Evolutionary conservation across 176 grass and related monocot species (phyloP), one percentile per base, ranked within the genome.

Genomic region (Dactylis glomerata): DNA sequence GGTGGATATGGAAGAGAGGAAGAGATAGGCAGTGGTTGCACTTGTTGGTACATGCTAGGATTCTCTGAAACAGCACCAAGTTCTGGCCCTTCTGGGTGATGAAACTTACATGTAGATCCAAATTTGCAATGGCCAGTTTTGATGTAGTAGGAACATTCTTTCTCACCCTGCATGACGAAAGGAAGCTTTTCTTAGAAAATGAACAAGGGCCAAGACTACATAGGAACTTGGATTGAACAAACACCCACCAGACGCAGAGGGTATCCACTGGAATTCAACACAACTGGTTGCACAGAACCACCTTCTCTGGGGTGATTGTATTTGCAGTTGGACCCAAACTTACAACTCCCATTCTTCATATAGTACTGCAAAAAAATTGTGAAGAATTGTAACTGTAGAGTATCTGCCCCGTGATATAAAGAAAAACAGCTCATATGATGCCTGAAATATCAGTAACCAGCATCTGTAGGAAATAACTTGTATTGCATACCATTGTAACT

Each of bases 71-170:
- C 33, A 78, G 33, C 83, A 86, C 57, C 76, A 79, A 15, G 77
- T 75, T 92, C 88, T 75, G 45, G 72, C 27, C 72, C 72, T 51
- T 75, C 7, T 75, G 95, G 87, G 70, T 92, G 93, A 84, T 98
- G 91, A 42, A 92, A 99, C 83, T 99, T 99, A 72, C 96, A 99
- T 68, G 86, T 88, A 55, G 78, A 58, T 75, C 86, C 91, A 89
- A 94, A 99, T 82, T 96, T 99, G 87, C 96, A 99, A 38, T 91
- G 82, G 17, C 93, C 93, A 59, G 93, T 99, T 91, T 96, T 99
- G 45, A 96, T 80, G 63, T 94, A 99, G 72, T 91, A 99, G 78
- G 87, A 86, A 65, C 93, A 99, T 50, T 92, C 96, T 84, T 96
- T 96, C 76, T 99, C 96, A 30, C 93, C 96, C 96, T 99, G 75